phyloP scores from a whole-genome alignment of 805 yeast species.

The Sugiyamaella marilandica region DNA sequence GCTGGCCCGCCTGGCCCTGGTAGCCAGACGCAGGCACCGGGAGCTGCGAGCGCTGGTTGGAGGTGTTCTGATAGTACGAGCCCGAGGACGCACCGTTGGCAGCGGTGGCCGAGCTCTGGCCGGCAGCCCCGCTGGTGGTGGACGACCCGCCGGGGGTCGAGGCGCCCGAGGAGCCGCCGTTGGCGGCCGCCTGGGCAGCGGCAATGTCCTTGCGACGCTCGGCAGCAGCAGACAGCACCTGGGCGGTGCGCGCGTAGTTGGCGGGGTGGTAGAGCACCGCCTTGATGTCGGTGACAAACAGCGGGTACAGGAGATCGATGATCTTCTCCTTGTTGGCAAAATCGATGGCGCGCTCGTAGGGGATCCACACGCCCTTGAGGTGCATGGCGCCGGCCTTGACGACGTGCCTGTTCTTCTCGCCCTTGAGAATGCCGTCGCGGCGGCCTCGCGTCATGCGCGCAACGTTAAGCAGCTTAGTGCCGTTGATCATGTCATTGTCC shows the following conservation, averaged over 20 bases:
- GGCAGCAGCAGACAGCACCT: constrained; percentile 32
- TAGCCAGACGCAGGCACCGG: constrained; percentile 12
- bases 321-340: constrained; percentile 80
- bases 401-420: constrained; percentile 71
- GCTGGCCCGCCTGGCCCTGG: not conserved
- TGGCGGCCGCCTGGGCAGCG: constrained; percentile 12
- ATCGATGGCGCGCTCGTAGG: constrained; percentile 74
- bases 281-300: constrained; percentile 65
- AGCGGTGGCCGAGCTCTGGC: constrained; percentile 11
- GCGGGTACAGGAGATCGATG: constrained; percentile 58
- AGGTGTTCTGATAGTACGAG: not conserved
- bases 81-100: constrained; percentile 3
- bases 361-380: constrained; percentile 85
- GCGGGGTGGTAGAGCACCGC: constrained; percentile 27
- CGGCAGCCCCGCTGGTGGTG: not conserved
- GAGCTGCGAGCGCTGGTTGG: constrained; percentile 2
- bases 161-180: constrained; percentile 5
- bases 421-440: constrained; percentile 76
- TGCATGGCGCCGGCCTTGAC: constrained; percentile 89
- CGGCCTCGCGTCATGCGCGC: constrained; percentile 88
- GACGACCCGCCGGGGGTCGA: constrained; percentile 7
- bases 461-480: constrained; percentile 74
- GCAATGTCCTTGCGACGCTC: constrained; percentile 25
- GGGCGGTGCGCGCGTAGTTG: constrained; percentile 32
- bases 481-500: constrained; percentile 79